A percentile compares a stretch with the other conserved stretches of the same genome.
These are phyloP conservation scores for Blastobotrys proliferans DNA, from an alignment of 1,139 yeast species.

Conservation along the genomic window DNA sequence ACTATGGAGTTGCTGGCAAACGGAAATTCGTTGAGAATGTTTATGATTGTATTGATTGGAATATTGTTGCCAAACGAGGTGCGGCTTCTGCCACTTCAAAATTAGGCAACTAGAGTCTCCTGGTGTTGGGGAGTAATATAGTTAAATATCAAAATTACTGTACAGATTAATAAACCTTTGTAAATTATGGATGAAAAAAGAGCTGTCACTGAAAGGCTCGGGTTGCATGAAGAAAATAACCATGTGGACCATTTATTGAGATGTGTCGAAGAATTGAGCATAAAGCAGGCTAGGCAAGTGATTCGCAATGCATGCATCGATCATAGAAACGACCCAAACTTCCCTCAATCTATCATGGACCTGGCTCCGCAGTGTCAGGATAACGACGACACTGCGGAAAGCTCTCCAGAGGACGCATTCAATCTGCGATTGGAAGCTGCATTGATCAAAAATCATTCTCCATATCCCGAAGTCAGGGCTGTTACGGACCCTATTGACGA, in stretches of 20 bases:
- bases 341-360: constrained; percentile 1
- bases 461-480: constrained; percentile 60
- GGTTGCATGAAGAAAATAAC: constrained; percentile 2
- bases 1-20: constrained; percentile 83
- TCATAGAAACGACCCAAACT: constrained; percentile 11
- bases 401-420: not conserved
- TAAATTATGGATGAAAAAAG: not conserved
- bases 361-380: not conserved
- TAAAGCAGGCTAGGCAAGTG: constrained; percentile 3
- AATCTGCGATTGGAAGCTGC: constrained; percentile 35
- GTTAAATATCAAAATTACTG: not conserved
- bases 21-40: constrained; percentile 67
- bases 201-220: not conserved
- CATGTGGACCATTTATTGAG: not conserved
- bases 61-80: constrained; percentile 46
- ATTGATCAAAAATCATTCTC: constrained; percentile 49
- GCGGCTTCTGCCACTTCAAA: not conserved
- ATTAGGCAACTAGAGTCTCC: not conserved
- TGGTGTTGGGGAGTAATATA: not conserved
- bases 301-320: constrained; percentile 2
- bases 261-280: not conserved
- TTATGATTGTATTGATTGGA: constrained; percentile 86
- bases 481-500: constrained; percentile 42
- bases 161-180: not conserved
- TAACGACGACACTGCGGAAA: constrained; percentile 21